phyloP scores from a whole-genome alignment of 345 rosid genomes.

The Eutrema heterophyllum region DNA sequence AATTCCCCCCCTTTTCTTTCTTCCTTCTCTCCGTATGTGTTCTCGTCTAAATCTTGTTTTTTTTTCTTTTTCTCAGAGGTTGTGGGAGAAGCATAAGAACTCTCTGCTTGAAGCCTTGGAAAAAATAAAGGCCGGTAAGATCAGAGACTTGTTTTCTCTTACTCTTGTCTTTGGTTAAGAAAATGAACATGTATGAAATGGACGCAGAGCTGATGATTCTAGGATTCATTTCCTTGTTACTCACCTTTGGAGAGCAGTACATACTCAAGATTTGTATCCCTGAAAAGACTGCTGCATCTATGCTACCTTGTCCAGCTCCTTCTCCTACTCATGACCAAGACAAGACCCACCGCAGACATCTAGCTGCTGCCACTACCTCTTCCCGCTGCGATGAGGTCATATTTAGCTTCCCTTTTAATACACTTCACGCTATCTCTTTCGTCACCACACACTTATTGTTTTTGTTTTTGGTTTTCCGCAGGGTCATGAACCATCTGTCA shows the following conservation, averaged over 20 bases:
- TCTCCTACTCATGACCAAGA: constrained; percentile 4
- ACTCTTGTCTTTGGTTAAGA: background rate
- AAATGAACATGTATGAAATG: background rate
- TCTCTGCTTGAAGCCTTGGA: constrained; percentile 77
- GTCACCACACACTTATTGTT: background rate
- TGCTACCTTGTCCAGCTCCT: constrained; percentile 59
- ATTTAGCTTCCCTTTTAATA: background rate
- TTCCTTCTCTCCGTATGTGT: background rate
- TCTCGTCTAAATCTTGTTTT: background rate
- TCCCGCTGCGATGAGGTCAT: constrained; percentile 6
- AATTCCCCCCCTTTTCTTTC: background rate
- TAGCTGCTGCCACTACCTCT: constrained; percentile 8
- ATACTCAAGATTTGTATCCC: constrained; percentile 62
- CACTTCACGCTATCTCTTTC: background rate
- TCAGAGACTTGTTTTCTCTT: background rate
- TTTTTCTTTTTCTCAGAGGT: constrained; percentile 43
- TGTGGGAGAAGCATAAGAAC: constrained; percentile 66
- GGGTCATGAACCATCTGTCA: constrained; percentile 44
- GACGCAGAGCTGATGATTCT: constrained; percentile 72
- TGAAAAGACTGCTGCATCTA: constrained; percentile 41
- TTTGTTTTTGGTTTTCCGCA: background rate
- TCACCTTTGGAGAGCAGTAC: constrained; percentile 66
- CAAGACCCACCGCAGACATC: constrained; percentile 15
- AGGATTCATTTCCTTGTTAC: constrained; percentile 78
- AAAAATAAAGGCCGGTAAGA: constrained; percentile 71